Evolutionary conservation across 2,329 filamentous ascomycete genomes (phyloP), one percentile per base, ranked within the genome.

Genomic region (Harringtonia lauricola): DNA sequence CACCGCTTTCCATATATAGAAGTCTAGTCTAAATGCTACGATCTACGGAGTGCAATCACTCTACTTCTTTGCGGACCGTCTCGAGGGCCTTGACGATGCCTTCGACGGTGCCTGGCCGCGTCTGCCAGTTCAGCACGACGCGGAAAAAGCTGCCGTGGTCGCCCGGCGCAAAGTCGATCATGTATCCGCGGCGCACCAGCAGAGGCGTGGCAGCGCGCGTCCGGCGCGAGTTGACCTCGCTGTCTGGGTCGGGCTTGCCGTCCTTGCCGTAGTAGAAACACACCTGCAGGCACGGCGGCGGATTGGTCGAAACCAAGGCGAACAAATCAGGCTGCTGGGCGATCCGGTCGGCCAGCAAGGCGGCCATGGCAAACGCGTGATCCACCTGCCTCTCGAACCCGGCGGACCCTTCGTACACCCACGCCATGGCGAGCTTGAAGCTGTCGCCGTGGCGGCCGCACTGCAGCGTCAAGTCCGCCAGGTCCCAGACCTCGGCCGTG

Each of bases 381-480:
- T 90, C 81, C 42, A 89, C 73, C 56, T 83, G 79, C 12, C 59
- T 52, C 52, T 72, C 76, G 58, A 94, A 92, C 2, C 90, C 87
- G 3, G 67, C 59, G 0, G 75, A 72, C 22, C 92, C 92, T 62
- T 95, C 86, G 67, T 94, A 95, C 42, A 86, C 77, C 86, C 92
- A 95, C 3, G 81, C 74, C 5, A 96, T 71, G 21, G 87, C 90
- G 36, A 96, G 70, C 65, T 96, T 98, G 40, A 96, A 69, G 29
- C 74, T 76, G 63, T 96, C 92, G 14, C 81, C 88, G 28, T 86
- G 74, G 1, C 92, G 80, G 4, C 92, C 92, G 61, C 92, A 96
- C 64, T 96, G 92, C 30, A 95, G 76, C 1, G 90, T 95, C 45
- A 96, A 66, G 56, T 96, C 90, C 1, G 89, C 92, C 22, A 96